Conservation (phyloP, 2,329 filamentous ascomycete genomes). For the Fusarium marasasianum region DNA sequence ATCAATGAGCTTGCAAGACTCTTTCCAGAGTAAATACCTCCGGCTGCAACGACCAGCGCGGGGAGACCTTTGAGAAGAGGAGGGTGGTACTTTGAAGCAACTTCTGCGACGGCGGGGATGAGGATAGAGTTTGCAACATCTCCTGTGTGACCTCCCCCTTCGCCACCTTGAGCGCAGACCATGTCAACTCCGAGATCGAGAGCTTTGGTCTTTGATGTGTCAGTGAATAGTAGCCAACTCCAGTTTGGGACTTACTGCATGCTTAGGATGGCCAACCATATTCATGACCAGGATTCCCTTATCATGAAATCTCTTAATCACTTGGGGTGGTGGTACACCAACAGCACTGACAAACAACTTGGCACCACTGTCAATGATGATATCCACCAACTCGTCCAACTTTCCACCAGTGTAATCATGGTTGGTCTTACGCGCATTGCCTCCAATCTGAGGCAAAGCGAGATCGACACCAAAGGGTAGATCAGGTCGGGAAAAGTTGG, state of each 20-base stretch:
- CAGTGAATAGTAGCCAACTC: background rate
- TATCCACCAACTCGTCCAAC: conserved; percentile 86
- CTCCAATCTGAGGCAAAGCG: conserved; percentile 88
- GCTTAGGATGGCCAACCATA: conserved; percentile 94
- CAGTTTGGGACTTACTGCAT: conserved; percentile 65
- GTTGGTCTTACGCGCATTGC: conserved; percentile 85
- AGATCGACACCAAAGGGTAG: conserved; percentile 93
- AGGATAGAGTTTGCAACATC: conserved; percentile 87
- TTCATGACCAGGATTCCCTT: conserved; percentile 92
- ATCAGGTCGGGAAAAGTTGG: conserved; percentile 69
- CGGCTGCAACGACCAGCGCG: conserved; percentile 87
- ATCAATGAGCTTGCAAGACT: conserved; percentile 84
- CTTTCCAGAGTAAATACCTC: conserved; percentile 85
- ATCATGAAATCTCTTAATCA: conserved; percentile 80
- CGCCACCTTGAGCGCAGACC: conserved; percentile 90
- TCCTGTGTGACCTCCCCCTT: conserved; percentile 93
- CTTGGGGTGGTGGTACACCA: conserved; percentile 78
- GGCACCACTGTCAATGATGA: conserved; percentile 85
- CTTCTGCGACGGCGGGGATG: conserved; percentile 86
- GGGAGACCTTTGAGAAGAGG: conserved; percentile 73
- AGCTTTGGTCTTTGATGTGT: conserved; percentile 66
- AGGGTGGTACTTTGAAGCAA: conserved; percentile 77
- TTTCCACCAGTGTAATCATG: conserved; percentile 94
- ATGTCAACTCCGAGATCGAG: conserved; percentile 88
- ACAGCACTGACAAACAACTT: conserved; percentile 88